Conservation (phyloP, 768 basidiomycete genomes). For the Harrya chromipes region DNA sequence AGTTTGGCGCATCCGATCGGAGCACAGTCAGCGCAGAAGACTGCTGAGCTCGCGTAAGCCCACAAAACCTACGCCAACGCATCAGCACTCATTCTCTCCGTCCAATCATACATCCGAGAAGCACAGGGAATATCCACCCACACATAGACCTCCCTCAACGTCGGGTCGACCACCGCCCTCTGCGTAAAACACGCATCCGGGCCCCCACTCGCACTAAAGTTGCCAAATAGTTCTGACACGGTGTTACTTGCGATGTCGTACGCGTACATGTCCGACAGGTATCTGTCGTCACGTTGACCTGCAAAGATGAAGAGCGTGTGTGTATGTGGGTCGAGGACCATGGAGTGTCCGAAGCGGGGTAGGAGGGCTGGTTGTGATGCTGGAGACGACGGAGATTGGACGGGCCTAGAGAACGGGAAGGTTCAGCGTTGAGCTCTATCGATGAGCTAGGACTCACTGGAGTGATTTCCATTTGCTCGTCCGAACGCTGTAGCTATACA, state of each 20-base stretch:
- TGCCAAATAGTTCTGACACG: slow-evolving; percentile 58
- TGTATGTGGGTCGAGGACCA: slow-evolving; percentile 65
- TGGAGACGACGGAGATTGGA: slow-evolving; percentile 9
- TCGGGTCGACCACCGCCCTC: slow-evolving; percentile 64
- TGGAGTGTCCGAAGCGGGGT: slow-evolving; percentile 73
- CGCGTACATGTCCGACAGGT: slow-evolving; percentile 73
- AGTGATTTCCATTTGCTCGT: slow-evolving; percentile 64
- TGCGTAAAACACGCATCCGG: slow-evolving; percentile 74
- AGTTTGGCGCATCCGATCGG: slow-evolving; percentile 52
- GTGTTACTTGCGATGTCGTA: slow-evolving; percentile 60
- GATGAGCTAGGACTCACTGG: slow-evolving; percentile 48
- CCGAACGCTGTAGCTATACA: slow-evolving; percentile 70
- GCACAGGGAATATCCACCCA: slow-evolving; percentile 33
- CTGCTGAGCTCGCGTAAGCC: slow-evolving; percentile 46
- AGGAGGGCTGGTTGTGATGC: slow-evolving; percentile 45
- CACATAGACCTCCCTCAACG: slow-evolving; percentile 70
- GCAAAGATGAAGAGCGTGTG: slow-evolving; percentile 70
- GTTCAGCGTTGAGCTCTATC: neutral
- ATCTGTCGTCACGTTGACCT: slow-evolving; percentile 64
- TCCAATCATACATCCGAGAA: too few relatives aligned
- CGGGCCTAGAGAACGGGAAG: slow-evolving; percentile 14
- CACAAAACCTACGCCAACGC: slow-evolving; percentile 49
- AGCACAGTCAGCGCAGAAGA: slow-evolving; percentile 40
- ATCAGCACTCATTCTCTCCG: neutral
- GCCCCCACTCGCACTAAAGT: slow-evolving; percentile 59